These are phyloP conservation scores for Eimeria brunetti DNA, from an alignment of 169 alveolate genomes.

Conservation along the genomic window DNA sequence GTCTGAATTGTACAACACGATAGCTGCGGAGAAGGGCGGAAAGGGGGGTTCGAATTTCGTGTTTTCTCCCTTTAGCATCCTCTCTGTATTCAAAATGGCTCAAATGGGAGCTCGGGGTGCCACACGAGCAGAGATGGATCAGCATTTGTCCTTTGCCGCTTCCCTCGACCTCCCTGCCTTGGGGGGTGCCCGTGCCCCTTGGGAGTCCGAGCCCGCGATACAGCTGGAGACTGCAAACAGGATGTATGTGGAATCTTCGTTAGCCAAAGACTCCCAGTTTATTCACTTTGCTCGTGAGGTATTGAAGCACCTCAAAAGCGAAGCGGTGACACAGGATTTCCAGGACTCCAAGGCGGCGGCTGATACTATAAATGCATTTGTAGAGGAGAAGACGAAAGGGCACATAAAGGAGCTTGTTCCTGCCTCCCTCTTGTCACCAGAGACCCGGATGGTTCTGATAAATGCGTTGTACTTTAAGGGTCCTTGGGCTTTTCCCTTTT, in stretches of 20 bases:
- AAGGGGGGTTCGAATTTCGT: conserved; percentile 47
- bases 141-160: not conserved
- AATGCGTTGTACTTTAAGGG: conserved; percentile 64
- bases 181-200: not conserved
- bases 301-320: not conserved
- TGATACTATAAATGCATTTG: conserved; percentile 61
- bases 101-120: conserved; percentile 67
- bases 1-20: not conserved
- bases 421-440: not conserved
- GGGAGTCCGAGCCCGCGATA: not conserved
- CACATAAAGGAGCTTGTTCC: conserved; percentile 45
- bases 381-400: conserved; percentile 39
- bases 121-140: conserved; percentile 52
- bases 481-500: conserved; percentile 47
- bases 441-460: conserved; percentile 44
- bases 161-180: conserved; percentile 45
- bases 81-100: conserved; percentile 63
- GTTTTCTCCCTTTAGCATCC: conserved; percentile 71
- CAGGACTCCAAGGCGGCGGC: conserved; percentile 20
- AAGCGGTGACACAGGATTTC: not conserved
- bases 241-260: conserved; percentile 34
- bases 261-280: conserved; percentile 11
- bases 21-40: not conserved
- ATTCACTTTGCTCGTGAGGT: not conserved
- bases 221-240: conserved; percentile 47